A percentile compares a stretch with the other conserved stretches of the same genome.
phyloP scores from a whole-genome alignment of 2,329 filamentous ascomycete species.

The Diaporthe caulivora region DNA sequence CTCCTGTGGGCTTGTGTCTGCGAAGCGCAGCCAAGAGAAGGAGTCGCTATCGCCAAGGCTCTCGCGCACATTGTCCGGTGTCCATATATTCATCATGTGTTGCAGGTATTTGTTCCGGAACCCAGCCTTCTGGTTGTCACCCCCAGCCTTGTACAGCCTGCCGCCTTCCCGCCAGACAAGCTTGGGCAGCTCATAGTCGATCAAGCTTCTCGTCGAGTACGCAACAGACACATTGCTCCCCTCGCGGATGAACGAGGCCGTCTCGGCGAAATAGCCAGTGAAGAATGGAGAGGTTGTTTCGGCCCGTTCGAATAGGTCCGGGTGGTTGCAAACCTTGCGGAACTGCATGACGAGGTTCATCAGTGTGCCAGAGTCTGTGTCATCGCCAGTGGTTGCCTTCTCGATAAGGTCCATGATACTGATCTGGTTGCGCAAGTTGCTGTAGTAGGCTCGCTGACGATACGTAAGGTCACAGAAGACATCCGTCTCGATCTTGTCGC shows the following conservation, averaged over 20 bases:
- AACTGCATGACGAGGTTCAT: slow-evolving; percentile 99
- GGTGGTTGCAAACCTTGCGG: slow-evolving; percentile 98
- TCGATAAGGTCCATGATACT: slow-evolving; percentile 99
- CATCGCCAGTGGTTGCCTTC: slow-evolving; percentile 93
- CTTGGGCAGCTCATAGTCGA: slow-evolving; percentile 86
- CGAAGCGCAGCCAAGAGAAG: slow-evolving; percentile 93
- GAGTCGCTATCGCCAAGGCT: slow-evolving; percentile 71
- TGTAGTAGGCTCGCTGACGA: slow-evolving; percentile 93
- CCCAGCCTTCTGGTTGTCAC: slow-evolving; percentile 80
- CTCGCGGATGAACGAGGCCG: slow-evolving; percentile 93
- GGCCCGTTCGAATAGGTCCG: slow-evolving; percentile 94
- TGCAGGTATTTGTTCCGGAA: slow-evolving; percentile 83
- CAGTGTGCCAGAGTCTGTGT: slow-evolving; percentile 92
- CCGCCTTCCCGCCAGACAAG: slow-evolving; percentile 87
- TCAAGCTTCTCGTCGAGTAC: slow-evolving; percentile 88
- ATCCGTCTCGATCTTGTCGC: slow-evolving; percentile 97
- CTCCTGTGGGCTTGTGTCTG: slow-evolving; percentile 81
- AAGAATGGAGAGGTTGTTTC: slow-evolving; percentile 90
- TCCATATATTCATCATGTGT: slow-evolving; percentile 92
- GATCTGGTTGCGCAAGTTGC: slow-evolving; percentile 94
- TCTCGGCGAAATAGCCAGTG: slow-evolving; percentile 90
- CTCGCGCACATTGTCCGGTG: slow-evolving; percentile 79
- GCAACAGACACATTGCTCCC: slow-evolving; percentile 82
- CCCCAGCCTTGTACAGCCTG: slow-evolving; percentile 79
- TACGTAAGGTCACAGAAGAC: slow-evolving; percentile 98